Conservation (phyloP, 768 basidiomycete species). For the Amanita phalloides region DNA sequence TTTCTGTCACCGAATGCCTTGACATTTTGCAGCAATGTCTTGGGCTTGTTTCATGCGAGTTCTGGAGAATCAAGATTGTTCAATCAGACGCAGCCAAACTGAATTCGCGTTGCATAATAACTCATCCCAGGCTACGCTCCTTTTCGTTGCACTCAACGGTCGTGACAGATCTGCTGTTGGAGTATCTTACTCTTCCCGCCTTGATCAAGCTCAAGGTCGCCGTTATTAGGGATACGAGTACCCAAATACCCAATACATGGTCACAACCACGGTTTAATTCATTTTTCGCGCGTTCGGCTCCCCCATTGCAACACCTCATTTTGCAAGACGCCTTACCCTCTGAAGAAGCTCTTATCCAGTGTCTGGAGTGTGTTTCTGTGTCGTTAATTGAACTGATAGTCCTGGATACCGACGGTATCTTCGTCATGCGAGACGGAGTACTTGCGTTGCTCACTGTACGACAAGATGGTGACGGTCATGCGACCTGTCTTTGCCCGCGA, state of each 20-base stretch:
- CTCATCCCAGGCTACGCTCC: neutral
- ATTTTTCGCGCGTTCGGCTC: conserved; percentile 9
- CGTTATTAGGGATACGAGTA: conserved; percentile 3
- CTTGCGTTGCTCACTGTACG: conserved; percentile 8
- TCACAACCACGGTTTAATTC: conserved; percentile 7
- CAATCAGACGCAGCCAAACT: neutral
- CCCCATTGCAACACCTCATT: conserved; percentile 6
- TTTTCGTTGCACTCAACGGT: conserved; percentile 2
- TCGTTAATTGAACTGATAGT: conserved; percentile 8
- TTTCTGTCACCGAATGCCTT: conserved; percentile 6
- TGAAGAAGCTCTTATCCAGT: conserved; percentile 11
- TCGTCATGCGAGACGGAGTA: conserved; percentile 7
- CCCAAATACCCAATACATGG: conserved; percentile 4
- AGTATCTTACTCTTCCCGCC: conserved; percentile 8
- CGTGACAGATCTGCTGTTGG: neutral
- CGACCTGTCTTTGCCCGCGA: conserved; percentile 8
- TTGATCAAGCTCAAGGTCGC: conserved; percentile 7
- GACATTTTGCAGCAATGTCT: conserved; percentile 5
- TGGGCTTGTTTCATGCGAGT: conserved; percentile 6
- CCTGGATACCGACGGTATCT: conserved; percentile 5
- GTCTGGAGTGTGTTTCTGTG: conserved; percentile 7
- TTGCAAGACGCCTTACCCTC: conserved; percentile 9
- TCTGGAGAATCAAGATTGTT: conserved; percentile 1
- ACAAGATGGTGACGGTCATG: neutral
- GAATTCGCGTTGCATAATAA: neutral